A percentile compares a stretch with the other conserved stretches of the same genome.
Conservation (phyloP, 768 basidiomycete genomes). For the Kwoniella shandongensis region DNA sequence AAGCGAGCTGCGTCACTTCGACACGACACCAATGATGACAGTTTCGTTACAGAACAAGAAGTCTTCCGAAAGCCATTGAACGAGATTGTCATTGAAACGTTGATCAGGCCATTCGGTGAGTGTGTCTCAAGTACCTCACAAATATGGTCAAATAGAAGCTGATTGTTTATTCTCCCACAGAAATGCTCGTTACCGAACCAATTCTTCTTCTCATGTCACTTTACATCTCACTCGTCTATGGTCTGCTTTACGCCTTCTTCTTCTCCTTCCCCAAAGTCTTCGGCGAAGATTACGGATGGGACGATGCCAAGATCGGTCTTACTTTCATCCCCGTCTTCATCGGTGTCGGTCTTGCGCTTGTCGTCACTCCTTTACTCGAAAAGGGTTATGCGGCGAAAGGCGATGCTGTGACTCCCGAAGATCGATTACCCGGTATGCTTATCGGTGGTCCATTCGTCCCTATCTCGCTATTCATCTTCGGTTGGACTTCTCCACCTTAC, state of each 20-base stretch:
- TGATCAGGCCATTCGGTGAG: conserved; percentile 37
- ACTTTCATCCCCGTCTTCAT: conserved; percentile 36
- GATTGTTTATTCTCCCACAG: conserved; percentile 34
- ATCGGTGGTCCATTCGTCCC: conserved; percentile 44
- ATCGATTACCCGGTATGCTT: conserved; percentile 31
- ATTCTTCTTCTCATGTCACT: conserved; percentile 46
- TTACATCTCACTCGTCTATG: conserved; percentile 43
- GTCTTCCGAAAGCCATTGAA: conserved; percentile 24
- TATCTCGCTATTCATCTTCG: conserved; percentile 45
- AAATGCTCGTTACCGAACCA: conserved; percentile 49
- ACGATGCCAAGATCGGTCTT: conserved; percentile 33
- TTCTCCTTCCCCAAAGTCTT: conserved; percentile 42
- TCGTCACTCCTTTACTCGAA: conserved; percentile 32
- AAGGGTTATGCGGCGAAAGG: conserved; percentile 22
- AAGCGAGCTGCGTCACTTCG: conserved; percentile 45
- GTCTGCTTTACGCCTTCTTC: conserved; percentile 48
- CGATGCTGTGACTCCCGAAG: conserved; percentile 41
- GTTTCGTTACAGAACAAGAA: conserved; percentile 43
- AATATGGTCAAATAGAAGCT: too few species aligned
- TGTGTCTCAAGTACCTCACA: too few species aligned
- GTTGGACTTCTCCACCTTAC: conserved; percentile 41
- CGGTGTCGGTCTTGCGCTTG: conserved; percentile 33
- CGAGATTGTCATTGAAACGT: conserved; percentile 33
- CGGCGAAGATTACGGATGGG: conserved; percentile 33
- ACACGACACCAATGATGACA: conserved; percentile 42